Evolutionary conservation across 2,329 filamentous ascomycete species (phyloP), one percentile per base, ranked within the genome.

Genomic region (Bipolaris oryzae): DNA sequence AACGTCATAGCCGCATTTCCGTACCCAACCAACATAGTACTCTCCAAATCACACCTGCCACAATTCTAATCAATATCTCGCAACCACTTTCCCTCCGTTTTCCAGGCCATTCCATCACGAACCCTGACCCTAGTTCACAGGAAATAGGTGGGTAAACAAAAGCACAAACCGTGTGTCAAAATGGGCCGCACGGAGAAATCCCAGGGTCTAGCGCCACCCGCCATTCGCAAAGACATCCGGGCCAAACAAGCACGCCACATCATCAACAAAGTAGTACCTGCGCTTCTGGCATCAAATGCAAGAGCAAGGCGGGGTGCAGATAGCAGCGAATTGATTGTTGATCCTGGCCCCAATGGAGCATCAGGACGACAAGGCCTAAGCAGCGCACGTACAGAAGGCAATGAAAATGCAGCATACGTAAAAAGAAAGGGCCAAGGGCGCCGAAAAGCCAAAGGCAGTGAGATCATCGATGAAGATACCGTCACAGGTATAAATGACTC

Each of bases 211-310:
- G 70, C 73, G n/a, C 74, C 74, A 6, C 75, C 74, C 15, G 60
- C 73, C 1, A 57, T 74, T 28, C 67, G 76, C 46, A 76, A 76
- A 64, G 72, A 76, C 18, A 60, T 69, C 1, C 78, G 82, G 13
- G 79, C 82, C 1, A 86, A 86, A 63, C 77, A 79, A 54, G 85
- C 84, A 28, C 83, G 81, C 50, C 77, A 82, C 7, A 86, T 85
- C 2, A 72, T 87, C 57, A 86, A 87, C 71, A 83, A 83, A 64
- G 77, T 80, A n/a, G 82, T 89, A 10, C 86, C 86, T 1, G 76
- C 82, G 0, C 74, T 87, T 7, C 74, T 88, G 1, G 73, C 78
- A 0, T 78, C 81, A 2, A 82, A 84, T 61, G 76, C 83, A 13
- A 80, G 84, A 47, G 85, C 86, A 0, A 80, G 80, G n/a, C 77